These are phyloP conservation scores for Pyrus bretschneideri DNA, from an alignment of 306 rosid genomes.

Conservation along the genomic window DNA sequence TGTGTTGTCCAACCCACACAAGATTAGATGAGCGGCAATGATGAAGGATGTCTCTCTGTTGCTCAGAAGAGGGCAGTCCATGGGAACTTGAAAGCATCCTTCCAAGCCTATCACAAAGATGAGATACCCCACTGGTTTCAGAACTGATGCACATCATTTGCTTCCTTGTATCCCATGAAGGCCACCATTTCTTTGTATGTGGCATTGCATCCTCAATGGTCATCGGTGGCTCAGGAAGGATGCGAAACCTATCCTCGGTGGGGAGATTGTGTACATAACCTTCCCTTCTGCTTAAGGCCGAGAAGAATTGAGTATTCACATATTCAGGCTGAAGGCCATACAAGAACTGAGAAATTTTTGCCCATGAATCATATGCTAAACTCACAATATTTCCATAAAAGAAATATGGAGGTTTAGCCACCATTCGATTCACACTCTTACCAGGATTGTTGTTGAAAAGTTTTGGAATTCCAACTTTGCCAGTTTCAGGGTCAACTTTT, in stretches of 20 bases:
- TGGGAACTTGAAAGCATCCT: slow-evolving; percentile 36
- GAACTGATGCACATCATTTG: slow-evolving; percentile 53
- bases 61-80: slow-evolving; percentile 44
- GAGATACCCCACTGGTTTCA: slow-evolving; percentile 50
- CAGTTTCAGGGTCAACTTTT: slow-evolving; percentile 31
- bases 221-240: slow-evolving; percentile 59
- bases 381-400: slow-evolving; percentile 58
- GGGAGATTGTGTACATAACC: slow-evolving; percentile 94
- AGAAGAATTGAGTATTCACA: slow-evolving; percentile 54
- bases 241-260: slow-evolving; percentile 51
- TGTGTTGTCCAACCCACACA: slow-evolving; percentile 61
- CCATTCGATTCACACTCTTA: slow-evolving; percentile 33
- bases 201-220: slow-evolving; percentile 72
- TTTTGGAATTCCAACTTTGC: slow-evolving; percentile 22
- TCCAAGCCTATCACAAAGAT: slow-evolving; percentile 58
- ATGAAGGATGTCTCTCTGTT: slow-evolving; percentile 57
- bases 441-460: slow-evolving; percentile 33
- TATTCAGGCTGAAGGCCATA: slow-evolving; percentile 73
- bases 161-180: slow-evolving; percentile 82
- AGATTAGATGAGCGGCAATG: slow-evolving; percentile 59
- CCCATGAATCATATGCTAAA: slow-evolving; percentile 58
- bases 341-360: slow-evolving; percentile 62
- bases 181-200: slow-evolving; percentile 74
- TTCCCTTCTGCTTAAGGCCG: slow-evolving; percentile 71
- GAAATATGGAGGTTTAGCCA: slow-evolving; percentile 68